Evolutionary conservation across 345 rosid genomes (phyloP), one percentile per base, ranked within the genome.

Genomic region (Eutrema yunnanense): DNA sequence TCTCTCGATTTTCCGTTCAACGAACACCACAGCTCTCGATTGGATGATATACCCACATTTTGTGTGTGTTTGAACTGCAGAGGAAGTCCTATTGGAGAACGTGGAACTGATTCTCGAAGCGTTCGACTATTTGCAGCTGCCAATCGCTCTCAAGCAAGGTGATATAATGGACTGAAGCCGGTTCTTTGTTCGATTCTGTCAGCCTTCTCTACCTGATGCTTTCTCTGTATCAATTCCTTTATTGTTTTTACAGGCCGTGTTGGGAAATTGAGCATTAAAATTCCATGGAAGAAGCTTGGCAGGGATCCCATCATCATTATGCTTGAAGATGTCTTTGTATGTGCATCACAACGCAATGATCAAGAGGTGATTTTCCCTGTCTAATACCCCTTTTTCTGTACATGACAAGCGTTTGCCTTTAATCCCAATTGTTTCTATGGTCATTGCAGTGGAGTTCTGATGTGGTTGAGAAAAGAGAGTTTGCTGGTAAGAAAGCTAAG

Each of bases 401-500:
- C 34, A 12, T 41, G 11, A 55, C 7, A 55, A 64, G 49, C 5
- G 47, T 41, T 64, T 71, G 34, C 13, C 29, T 36, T 52, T 50
- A 64, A 69, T 7, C 27, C 9, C 53, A 30, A 6, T 8, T 43
- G 26, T 46, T 37, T 38, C 7, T 33, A 57, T 68, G 67, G 37
- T 65, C 57, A 49, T 70, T 71, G 41, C 69, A 90, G 97, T 93
- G 98, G 98, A 81, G 84, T 69, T 73, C 79, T 76, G 90, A 84
- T 78, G 98, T 84, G 9, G 86, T 90, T 61, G 92, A 90, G 78
- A 84, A 69, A 72, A 84, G 97, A 82, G 96, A 88, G 75, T 90
- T 83, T 77, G 96, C 97, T 34, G 96, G 88, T 42, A 93, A 90
- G 69, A 87, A 85, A 79, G 97, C 98, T 26, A 87, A 90, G 79